phyloP scores from a whole-genome alignment of 805 yeast genomes.

The Nematodospora valgi region DNA sequence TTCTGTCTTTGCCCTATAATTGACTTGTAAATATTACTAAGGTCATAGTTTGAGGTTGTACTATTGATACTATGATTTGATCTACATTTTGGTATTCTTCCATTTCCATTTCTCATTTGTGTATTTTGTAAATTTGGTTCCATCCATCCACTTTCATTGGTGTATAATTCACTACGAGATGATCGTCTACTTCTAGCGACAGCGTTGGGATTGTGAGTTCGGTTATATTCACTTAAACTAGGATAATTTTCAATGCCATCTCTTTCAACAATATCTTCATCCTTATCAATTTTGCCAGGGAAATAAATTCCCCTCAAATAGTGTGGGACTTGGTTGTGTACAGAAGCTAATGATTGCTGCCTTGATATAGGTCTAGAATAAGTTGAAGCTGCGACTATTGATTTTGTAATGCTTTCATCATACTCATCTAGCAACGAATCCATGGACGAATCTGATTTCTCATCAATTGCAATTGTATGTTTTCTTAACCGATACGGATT shows the following conservation, averaged over 20 bases:
- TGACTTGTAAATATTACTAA: constrained; percentile 30
- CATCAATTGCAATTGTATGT: constrained; percentile 7
- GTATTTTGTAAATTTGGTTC: constrained; percentile 28
- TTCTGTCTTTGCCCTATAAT: constrained; percentile 33
- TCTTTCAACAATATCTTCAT: constrained; percentile 1
- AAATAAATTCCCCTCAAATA: constrained; percentile 4
- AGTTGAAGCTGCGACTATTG: constrained; percentile 18
- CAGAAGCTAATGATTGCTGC: constrained; percentile 10
- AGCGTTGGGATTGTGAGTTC: not conserved
- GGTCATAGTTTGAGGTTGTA: constrained; percentile 14
- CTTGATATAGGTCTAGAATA: constrained; percentile 29
- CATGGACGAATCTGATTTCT: constrained; percentile 28
- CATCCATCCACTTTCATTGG: constrained; percentile 51
- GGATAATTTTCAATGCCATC: constrained; percentile 25
- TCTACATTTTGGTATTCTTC: constrained; percentile 17
- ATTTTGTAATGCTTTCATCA: constrained; percentile 37
- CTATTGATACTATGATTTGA: constrained; percentile 21
- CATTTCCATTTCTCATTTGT: constrained; percentile 1
- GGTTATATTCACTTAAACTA: constrained; percentile 27
- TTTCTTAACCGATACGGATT: constrained; percentile 5
- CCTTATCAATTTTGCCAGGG: constrained; percentile 9
- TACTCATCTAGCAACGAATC: constrained; percentile 43
- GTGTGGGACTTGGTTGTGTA: not conserved
- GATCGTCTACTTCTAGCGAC: constrained; percentile 29
- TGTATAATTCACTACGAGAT: constrained; percentile 39